Evolutionary conservation across 2,329 filamentous ascomycete species (phyloP), one percentile per base, ranked within the genome.

Genomic region (Septoria linicola): DNA sequence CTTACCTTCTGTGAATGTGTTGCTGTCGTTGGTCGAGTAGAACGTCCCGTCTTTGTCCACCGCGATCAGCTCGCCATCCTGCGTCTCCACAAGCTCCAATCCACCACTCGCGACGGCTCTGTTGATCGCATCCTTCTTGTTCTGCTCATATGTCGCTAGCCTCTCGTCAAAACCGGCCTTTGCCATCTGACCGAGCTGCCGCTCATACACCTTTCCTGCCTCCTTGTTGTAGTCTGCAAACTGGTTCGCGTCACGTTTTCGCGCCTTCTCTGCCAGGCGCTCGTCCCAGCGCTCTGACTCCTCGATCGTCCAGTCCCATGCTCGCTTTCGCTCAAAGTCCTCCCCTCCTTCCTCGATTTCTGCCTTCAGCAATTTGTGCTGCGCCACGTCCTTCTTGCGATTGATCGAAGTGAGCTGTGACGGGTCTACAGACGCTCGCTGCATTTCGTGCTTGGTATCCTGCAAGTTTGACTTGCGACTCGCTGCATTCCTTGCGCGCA

Each of bases 251-350:
- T 96, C 89, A 56, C 87, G 80, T 64, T 88, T 86, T 14, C 82
- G 81, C 52, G 83, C 82, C 74, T 90, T 95, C 79, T 95, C 95
- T 65, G 86, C 88, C 69, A 95, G 75, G 25, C 91, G 85, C 73
- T 85, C 86, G 71, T 99, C 93, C 93, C 93, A 99, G 60, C 81
- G 83, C 73, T 96, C 93, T 62, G 84, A 88, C 73, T 99, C 93
- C 59, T 99, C 93, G 5, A 92, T 77, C 1, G 93, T 99, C 88
- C 93, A 99, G 74, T 97, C 93, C 93, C 93, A 99, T 1, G 93
- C 93, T 34, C 93, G 85, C 73, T 97, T 96, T 60, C 93, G 88
- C 77, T 99, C 93, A 66, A 97, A 99, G 70, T 97, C 93, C 49
- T 88, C 89, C 27, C 90, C 90, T 0, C 80, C 77, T 14, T 88